These are phyloP conservation scores for Chimonanthus salicifolius DNA, from an alignment of 164 flowering plant genomes.

Conservation along the genomic window DNA sequence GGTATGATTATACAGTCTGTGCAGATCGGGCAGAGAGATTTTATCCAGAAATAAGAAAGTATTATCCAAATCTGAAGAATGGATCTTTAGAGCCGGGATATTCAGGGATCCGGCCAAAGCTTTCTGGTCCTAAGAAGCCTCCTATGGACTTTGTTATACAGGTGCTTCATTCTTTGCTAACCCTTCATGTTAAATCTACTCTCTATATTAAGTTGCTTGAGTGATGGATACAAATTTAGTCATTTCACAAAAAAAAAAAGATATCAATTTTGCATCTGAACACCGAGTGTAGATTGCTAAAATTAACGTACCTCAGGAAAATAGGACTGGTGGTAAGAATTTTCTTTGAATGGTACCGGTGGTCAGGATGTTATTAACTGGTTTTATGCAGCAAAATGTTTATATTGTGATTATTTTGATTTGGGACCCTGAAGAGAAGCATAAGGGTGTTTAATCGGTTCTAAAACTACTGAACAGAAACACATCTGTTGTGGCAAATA, in stretches of 20 bases:
- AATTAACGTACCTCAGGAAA: background rate
- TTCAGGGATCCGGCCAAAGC: constrained; percentile 87
- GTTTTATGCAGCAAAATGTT: background rate
- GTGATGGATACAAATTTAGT: background rate
- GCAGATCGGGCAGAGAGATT: constrained; percentile 46
- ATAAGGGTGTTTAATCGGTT: background rate
- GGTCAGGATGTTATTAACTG: no score
- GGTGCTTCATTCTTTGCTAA: constrained; percentile 26
- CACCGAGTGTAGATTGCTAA: background rate
- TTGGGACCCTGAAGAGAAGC: background rate
- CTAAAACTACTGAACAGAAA: no score
- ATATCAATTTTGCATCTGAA: background rate
- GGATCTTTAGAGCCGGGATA: constrained; percentile 76
- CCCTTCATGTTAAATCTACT: background rate
- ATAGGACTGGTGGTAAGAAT: background rate
- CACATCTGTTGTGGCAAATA: background rate
- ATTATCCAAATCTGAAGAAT: constrained; percentile 69
- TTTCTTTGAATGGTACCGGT: background rate
- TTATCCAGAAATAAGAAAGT: constrained; percentile 72
- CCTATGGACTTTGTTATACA: constrained; percentile 81
- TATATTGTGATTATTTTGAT: background rate
- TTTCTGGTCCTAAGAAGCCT: constrained; percentile 62
- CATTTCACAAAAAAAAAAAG: no score
- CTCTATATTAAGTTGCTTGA: background rate
- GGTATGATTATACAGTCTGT: constrained; percentile 75